Conservation (phyloP, 2,329 filamentous ascomycete species). For the Penicillium sp. region DNA sequence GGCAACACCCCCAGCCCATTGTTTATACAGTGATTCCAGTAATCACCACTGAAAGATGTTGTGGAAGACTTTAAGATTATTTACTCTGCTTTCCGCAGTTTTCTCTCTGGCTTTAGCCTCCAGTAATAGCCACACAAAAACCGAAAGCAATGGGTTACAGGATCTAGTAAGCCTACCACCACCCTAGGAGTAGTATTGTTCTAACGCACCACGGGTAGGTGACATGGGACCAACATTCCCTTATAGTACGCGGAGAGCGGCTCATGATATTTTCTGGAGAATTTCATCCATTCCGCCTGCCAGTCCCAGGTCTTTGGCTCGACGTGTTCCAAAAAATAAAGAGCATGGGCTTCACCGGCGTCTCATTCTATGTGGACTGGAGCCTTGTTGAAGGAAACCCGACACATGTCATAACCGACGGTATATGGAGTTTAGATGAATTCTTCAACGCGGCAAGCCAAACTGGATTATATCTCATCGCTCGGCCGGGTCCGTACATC, state of each 20-base stretch:
- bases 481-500: conserved; percentile 69
- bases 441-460: conserved; percentile 14
- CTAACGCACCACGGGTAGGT: conserved; percentile 1
- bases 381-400: conserved; percentile 60
- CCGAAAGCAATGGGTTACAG: background rate
- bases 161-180: background rate
- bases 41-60: background rate
- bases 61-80: background rate
- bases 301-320: conserved; percentile 62
- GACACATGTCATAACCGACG: conserved; percentile 63
- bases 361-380: conserved; percentile 60
- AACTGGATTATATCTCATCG: conserved; percentile 65
- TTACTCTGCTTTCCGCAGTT: background rate
- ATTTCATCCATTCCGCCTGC: conserved; percentile 65
- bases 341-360: conserved; percentile 71
- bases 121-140: background rate
- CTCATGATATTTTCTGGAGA: conserved; percentile 70
- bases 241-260: conserved; percentile 61
- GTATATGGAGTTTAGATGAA: conserved; percentile 67
- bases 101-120: background rate
- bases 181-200: background rate
- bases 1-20: background rate
- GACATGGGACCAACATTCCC: conserved; percentile 16
- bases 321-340: conserved; percentile 81
- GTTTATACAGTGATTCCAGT: background rate